phyloP scores from a whole-genome alignment of 2,329 filamentous ascomycete species.

The Byssoonygena ceratinophila region DNA sequence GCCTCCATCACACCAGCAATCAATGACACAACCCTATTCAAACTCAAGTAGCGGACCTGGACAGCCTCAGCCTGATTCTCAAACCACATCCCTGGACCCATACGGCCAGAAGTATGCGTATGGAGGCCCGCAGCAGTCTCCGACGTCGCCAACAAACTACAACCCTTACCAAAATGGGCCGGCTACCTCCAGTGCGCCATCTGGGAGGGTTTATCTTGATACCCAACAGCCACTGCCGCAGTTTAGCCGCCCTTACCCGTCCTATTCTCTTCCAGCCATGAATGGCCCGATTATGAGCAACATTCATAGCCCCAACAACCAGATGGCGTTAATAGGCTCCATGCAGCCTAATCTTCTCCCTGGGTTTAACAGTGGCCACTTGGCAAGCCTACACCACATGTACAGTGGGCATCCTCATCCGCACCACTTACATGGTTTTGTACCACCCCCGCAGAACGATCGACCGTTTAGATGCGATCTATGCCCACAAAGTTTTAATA shows the following conservation, averaged over 20 bases:
- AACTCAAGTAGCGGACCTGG: constrained; percentile 31
- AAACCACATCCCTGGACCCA: constrained; percentile 49
- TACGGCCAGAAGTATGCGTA: constrained; percentile 43
- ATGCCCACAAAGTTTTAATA: constrained; percentile 86
- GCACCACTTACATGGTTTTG: constrained; percentile 36
- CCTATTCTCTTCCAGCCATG: constrained; percentile 52
- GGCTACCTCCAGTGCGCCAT: constrained; percentile 28
- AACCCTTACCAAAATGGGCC: constrained; percentile 25
- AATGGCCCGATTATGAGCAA: constrained; percentile 65
- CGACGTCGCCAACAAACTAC: constrained; percentile 41
- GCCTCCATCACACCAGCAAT: constrained; percentile 22
- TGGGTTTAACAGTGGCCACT: constrained; percentile 51
- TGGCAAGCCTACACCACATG: constrained; percentile 45
- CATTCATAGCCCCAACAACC: constrained; percentile 59
- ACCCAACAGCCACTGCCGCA: constrained; percentile 29
- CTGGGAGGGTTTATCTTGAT: constrained; percentile 40
- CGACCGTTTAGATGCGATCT: constrained; percentile 90
- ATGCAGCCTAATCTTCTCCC: constrained; percentile 48
- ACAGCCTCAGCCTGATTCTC: constrained; percentile 40
- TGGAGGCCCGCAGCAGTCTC: constrained; percentile 34
- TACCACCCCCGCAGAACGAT: constrained; percentile 54
- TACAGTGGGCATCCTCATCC: constrained; percentile 30
- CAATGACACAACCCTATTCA: constrained; percentile 38
- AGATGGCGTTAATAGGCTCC: constrained; percentile 59
- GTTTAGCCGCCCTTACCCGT: constrained; percentile 36